Evolutionary conservation across 1,139 yeast genomes (phyloP), one percentile per base, ranked within the genome.

Genomic region (Yamadazyma spencermartinsiae): DNA sequence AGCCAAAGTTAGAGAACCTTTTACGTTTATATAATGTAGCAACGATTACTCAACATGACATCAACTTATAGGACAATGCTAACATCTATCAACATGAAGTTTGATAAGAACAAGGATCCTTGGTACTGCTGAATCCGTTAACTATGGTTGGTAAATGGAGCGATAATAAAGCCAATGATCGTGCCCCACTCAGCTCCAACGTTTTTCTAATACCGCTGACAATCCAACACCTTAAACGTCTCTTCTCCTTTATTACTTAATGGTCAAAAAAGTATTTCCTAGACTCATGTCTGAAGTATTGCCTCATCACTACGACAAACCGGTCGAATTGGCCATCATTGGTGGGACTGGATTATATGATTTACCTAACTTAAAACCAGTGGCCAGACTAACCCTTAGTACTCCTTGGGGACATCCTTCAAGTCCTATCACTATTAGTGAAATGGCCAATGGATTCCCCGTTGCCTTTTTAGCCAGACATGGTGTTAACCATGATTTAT

Each of bases 331-430:
- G 35, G 98, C 95, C 33, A 80, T 92, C 48, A 92, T 92, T 59
- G 98, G 98, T 28, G 98, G 98, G 32, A 92, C 98, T 3, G 99
- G 99, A n/a, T 76, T 92, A 33, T 92, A 92, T 70, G 86, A 87
- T 42, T 74, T 92, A 44, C 88, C 86, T 32, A 80, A 87, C 41
- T 72, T 90, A 46, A 76, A 82, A 34, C 95, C 96, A 2, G 94
- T 89, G 37, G 97, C 97, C 18, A 73, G 85, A 50, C 67, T 89
- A 37, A 79, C 86, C 6, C 64, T 88, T 39, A 76, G 83, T 14
- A 92, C 98, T 8, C 99, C 99, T 17, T 92, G 98, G 98, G 99
- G 98, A 6, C 76, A 75, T 51, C 96, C 99, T 16, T 89, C 98
- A 4, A 85, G 95, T 11, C 90, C 97, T 37, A 86, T 92, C 56